phyloP scores from a whole-genome alignment of 305 asterid genomes.

The Solanum chacoense region DNA sequence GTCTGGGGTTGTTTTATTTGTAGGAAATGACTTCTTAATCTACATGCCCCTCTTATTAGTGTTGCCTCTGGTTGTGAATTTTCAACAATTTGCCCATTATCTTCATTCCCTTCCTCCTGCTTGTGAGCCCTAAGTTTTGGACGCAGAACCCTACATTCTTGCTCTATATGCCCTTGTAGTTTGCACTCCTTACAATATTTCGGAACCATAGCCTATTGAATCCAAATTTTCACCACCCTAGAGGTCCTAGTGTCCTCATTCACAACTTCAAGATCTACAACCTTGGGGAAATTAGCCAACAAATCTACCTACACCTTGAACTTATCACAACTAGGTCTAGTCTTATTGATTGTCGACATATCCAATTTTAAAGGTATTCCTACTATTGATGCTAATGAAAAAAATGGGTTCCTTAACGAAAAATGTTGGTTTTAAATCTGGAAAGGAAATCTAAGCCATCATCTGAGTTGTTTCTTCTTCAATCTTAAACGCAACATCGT shows the following conservation, averaged over 20 bases:
- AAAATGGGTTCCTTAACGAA: neutral
- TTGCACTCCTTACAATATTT: neutral
- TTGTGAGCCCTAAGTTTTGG: neutral
- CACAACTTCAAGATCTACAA: too few species aligned
- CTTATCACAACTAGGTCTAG: neutral
- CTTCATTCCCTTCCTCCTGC: neutral
- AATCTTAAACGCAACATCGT: neutral
- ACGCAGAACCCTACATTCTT: neutral
- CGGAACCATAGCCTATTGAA: neutral
- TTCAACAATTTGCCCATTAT: neutral
- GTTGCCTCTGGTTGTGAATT: neutral
- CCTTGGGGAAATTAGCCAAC: too few species aligned
- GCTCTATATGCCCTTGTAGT: neutral
- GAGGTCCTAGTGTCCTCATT: too few species aligned
- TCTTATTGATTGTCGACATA: neutral
- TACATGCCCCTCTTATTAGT: neutral
- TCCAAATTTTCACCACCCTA: neutral
- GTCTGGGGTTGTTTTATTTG: neutral
- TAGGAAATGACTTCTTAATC: neutral
- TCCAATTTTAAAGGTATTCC: neutral
- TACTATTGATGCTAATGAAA: neutral
- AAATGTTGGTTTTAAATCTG: neutral
- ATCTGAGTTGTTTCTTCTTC: neutral
- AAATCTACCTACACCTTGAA: too few species aligned
- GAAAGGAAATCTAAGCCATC: neutral